phyloP scores from a whole-genome alignment of 129 eudicot species.

The Gnaphalium uliginosum region DNA sequence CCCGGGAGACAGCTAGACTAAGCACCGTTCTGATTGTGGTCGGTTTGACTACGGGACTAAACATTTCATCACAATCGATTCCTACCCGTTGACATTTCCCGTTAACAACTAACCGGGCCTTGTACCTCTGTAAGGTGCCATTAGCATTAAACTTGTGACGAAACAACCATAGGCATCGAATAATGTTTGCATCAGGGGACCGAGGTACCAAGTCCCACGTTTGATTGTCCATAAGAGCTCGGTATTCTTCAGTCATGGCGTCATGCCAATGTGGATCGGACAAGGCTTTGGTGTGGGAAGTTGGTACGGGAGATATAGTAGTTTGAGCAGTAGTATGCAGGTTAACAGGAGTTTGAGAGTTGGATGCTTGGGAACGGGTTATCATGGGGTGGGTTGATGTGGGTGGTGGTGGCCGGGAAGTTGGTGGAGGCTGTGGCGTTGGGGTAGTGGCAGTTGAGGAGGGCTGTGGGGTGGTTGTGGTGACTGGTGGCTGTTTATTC shows the following conservation, averaged over 20 bases:
- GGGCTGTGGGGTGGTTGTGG: neutral
- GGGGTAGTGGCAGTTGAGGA: neutral
- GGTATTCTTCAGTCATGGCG: neutral
- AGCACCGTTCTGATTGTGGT: neutral
- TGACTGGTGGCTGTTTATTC: too few relatives aligned
- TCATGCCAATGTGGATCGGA: neutral
- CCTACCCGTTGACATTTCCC: neutral
- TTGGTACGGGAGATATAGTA: neutral
- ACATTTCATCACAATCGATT: neutral
- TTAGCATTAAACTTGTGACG: conserved; percentile 11
- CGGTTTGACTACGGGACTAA: neutral
- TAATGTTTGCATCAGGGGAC: neutral
- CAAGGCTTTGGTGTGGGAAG: neutral
- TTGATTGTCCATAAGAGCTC: neutral
- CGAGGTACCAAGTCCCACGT: neutral
- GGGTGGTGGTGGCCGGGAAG: neutral
- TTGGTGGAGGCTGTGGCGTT: neutral
- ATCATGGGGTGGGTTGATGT: neutral
- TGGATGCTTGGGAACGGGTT: neutral
- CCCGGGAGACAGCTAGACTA: neutral
- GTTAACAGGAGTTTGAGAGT: neutral
- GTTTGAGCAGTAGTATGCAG: neutral
- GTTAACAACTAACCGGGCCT: neutral
- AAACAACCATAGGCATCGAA: neutral
- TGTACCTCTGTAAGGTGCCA: neutral